Conservation (phyloP, 2,329 filamentous ascomycete species). For the Aspergillus vadensis region DNA sequence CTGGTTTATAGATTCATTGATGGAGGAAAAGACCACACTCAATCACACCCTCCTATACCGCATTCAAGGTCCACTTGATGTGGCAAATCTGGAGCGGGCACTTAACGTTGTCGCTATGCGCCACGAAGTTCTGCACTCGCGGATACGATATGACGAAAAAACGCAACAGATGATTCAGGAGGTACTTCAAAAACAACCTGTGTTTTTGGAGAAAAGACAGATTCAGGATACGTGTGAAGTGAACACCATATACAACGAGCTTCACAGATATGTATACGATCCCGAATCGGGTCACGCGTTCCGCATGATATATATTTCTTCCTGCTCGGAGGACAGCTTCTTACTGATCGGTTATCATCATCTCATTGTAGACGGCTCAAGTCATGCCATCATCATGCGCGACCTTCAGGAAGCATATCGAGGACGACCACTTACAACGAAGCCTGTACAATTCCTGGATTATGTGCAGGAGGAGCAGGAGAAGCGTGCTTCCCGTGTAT, state of each 20-base stretch:
- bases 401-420: no score
- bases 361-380: no score
- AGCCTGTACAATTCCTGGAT: no score
- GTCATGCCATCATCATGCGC: no score
- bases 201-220: background rate
- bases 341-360: no score
- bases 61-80: background rate
- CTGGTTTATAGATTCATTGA: background rate
- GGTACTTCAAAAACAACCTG: background rate
- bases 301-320: no score
- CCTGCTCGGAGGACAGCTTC: no score
- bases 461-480: no score
- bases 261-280: background rate
- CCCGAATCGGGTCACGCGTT: no score
- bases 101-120: background rate
- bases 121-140: background rate
- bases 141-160: no score
- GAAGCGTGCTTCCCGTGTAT: no score
- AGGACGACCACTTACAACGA: no score
- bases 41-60: background rate
- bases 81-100: background rate
- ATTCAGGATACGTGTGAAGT: background rate
- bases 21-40: slow-evolving; percentile 5
- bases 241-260: background rate
- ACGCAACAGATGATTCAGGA: background rate